Percentiles rank a stretch among this genome's conserved stretches.
phyloP scores from a whole-genome alignment of 1,284 basidiomycete species.

The Pyrrhoderma lamaoense region DNA sequence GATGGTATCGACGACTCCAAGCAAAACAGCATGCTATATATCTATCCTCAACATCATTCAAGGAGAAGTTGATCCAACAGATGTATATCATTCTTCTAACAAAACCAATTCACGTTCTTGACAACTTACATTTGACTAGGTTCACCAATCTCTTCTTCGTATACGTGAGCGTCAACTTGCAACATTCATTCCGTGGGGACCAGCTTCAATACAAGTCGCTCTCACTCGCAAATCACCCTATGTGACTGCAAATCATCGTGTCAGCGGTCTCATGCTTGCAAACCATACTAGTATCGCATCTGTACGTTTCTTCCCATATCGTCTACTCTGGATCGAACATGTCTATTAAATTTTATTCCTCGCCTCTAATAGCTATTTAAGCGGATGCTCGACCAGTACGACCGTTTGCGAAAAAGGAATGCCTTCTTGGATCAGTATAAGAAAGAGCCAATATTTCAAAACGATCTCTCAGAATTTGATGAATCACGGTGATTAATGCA shows the following conservation, averaged over 20 bases:
- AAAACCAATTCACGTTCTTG: not conserved
- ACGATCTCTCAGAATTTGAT: slow-evolving; percentile 90
- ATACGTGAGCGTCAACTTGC: slow-evolving; percentile 96
- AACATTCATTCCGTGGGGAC: slow-evolving; percentile 99
- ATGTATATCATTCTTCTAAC: slow-evolving; percentile 46
- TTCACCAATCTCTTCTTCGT: slow-evolving; percentile 93
- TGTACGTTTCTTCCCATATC: slow-evolving; percentile 39
- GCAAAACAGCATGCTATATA: slow-evolving; percentile 92
- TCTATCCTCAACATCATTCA: slow-evolving; percentile 98
- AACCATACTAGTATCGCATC: slow-evolving; percentile 98
- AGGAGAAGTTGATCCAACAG: slow-evolving; percentile 96
- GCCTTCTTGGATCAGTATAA: slow-evolving; percentile 98
- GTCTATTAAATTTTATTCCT: not conserved
- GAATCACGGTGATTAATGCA: slow-evolving; percentile 62
- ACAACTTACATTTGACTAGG: slow-evolving; percentile 37
- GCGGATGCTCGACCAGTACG: slow-evolving; percentile 94
- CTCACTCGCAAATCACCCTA: slow-evolving; percentile 90
- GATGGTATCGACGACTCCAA: slow-evolving; percentile 93
- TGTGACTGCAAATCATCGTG: slow-evolving; percentile 81
- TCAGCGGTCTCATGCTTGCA: slow-evolving; percentile 97
- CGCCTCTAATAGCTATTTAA: slow-evolving; percentile 70
- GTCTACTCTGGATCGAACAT: not conserved
- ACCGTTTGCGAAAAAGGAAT: slow-evolving; percentile 80
- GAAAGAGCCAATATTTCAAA: slow-evolving; percentile 91
- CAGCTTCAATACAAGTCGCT: slow-evolving; percentile 96